Evolutionary conservation across 768 basidiomycete species (phyloP).

Genomic region (Mycena olivaceomarginata): DNA sequence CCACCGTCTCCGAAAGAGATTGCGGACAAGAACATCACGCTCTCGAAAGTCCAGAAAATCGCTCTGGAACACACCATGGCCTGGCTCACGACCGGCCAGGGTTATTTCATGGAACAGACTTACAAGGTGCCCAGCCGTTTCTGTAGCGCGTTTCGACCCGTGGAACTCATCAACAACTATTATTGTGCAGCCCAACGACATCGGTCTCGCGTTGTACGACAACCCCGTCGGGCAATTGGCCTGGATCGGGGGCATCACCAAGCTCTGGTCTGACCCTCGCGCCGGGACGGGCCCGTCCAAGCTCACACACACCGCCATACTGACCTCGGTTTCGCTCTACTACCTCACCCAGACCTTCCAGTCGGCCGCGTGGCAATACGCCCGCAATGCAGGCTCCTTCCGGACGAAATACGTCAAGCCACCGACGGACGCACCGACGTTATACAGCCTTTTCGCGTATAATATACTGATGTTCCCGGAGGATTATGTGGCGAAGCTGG

Average conservation of each 20-base stretch:
- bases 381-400: slow-evolving; percentile 25
- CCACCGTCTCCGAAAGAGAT: slow-evolving; percentile 22
- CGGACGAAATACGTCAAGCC: slow-evolving; percentile 6
- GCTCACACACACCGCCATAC: slow-evolving; percentile 35
- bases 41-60: slow-evolving; percentile 17
- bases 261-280: slow-evolving; percentile 41
- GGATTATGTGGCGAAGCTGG: slow-evolving; percentile 30
- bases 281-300: slow-evolving; percentile 31
- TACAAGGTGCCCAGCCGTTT: neutral
- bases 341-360: slow-evolving; percentile 48
- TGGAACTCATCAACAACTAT: too few relatives aligned
- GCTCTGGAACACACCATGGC: slow-evolving; percentile 15
- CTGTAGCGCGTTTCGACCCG: too few relatives aligned
- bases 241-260: slow-evolving; percentile 48
- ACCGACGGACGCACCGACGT: slow-evolving; percentile 35
- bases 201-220: slow-evolving; percentile 51
- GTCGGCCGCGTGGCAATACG: slow-evolving; percentile 46
- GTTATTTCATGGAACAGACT: slow-evolving; percentile 23
- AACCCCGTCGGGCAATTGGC: slow-evolving; percentile 51
- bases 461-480: slow-evolving; percentile 25
- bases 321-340: slow-evolving; percentile 50
- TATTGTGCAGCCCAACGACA: slow-evolving; percentile 45
- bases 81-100: slow-evolving; percentile 22
- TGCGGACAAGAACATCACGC: slow-evolving; percentile 29
- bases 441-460: slow-evolving; percentile 35